Evolutionary conservation across 1,284 basidiomycete species (phyloP).

Genomic region (Ustilago crameri): DNA sequence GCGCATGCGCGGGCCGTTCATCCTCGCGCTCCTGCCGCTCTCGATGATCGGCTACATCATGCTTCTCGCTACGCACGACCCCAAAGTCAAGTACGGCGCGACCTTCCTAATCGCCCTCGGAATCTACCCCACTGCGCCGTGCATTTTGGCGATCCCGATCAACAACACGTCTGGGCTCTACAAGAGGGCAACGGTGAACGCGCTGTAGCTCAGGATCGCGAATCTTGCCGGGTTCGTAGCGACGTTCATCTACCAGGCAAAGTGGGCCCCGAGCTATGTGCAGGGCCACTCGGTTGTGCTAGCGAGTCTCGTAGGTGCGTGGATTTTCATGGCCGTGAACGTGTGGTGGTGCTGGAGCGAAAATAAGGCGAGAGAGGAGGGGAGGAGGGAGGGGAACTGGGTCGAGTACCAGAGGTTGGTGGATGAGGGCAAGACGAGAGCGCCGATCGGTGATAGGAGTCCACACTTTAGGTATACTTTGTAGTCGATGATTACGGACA

Average conservation of each 20-base stretch:
- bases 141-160: constrained; percentile 58
- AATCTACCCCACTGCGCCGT: constrained; percentile 62
- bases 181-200: constrained; percentile 65
- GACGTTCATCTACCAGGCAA: constrained; percentile 63
- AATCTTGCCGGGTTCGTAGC: constrained; percentile 67
- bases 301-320: constrained; percentile 59
- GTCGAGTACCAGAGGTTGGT: constrained; percentile 44
- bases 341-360: constrained; percentile 55
- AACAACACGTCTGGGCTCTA: constrained; percentile 62
- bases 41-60: constrained; percentile 66
- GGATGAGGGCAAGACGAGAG: constrained; percentile 44
- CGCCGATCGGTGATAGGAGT: constrained; percentile 57
- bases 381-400: constrained; percentile 50
- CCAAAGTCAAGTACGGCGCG: constrained; percentile 59
- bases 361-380: constrained; percentile 46
- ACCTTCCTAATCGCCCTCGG: constrained; percentile 64
- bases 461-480: constrained; percentile 46
- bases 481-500: no score
- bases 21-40: constrained; percentile 65
- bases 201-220: constrained; percentile 67
- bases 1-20: constrained; percentile 65
- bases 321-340: constrained; percentile 58
- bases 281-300: constrained; percentile 65
- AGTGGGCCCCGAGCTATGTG: constrained; percentile 57
- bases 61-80: constrained; percentile 49